These are phyloP conservation scores for Aspergillus sclerotioniger DNA, from an alignment of 495 filamentous ascomycete species.

Conservation along the genomic window DNA sequence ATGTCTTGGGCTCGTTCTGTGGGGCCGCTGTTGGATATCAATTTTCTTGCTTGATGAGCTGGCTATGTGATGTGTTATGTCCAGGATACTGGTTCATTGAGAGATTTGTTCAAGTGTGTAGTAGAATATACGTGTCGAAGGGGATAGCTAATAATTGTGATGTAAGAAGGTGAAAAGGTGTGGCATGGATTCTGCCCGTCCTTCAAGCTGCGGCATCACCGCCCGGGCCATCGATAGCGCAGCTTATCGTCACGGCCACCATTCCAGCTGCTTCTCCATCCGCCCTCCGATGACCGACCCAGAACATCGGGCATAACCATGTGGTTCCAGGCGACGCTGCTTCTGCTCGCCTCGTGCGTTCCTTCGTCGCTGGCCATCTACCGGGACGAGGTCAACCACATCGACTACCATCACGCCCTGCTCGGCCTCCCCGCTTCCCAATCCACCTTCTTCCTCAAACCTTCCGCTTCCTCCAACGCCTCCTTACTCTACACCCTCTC, in stretches of 20 bases:
- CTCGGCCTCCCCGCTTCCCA: constrained; percentile 76
- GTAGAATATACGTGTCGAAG: too few relatives aligned
- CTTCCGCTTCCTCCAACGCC: constrained; percentile 73
- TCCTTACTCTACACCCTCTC: constrained; percentile 90
- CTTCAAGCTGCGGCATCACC: constrained; percentile 13
- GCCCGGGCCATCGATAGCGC: constrained; percentile 7
- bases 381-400: constrained; percentile 83
- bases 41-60: too few relatives aligned
- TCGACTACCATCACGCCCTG: constrained; percentile 91
- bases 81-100: too few relatives aligned
- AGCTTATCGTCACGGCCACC: constrained; percentile 8
- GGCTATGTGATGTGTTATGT: too few relatives aligned
- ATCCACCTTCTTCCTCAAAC: constrained; percentile 93
- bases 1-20: too few relatives aligned
- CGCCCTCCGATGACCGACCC: constrained; percentile 28
- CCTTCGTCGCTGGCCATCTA: constrained; percentile 64
- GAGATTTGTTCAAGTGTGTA: too few relatives aligned
- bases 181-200: too few relatives aligned
- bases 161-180: not conserved
- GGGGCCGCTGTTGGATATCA: too few relatives aligned
- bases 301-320: constrained; percentile 34
- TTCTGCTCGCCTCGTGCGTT: constrained; percentile 40
- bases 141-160: too few relatives aligned
- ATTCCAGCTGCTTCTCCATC: constrained; percentile 1
- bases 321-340: constrained; percentile 46